Evolutionary conservation across 2,329 filamentous ascomycete genomes (phyloP).

Genomic region (Aureobasidium leucospermi): DNA sequence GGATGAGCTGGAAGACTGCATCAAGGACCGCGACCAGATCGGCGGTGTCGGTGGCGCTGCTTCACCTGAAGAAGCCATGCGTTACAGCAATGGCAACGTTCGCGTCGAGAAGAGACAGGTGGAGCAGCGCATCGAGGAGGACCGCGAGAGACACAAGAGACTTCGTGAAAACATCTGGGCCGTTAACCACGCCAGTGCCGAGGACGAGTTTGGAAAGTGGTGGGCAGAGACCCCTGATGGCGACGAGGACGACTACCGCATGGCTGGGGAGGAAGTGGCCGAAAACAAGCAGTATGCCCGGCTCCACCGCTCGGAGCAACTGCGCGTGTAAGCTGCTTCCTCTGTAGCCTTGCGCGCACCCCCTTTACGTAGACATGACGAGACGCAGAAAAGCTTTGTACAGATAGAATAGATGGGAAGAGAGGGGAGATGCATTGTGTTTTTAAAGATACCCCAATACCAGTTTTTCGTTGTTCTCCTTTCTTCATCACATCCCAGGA

Average conservation of each 20-base stretch:
- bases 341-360: neutral
- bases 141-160: constrained; percentile 88
- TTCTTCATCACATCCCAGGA: too few species aligned
- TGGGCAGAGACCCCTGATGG: constrained; percentile 85
- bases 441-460: neutral
- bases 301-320: constrained; percentile 23
- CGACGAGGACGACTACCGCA: constrained; percentile 75
- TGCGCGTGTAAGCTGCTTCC: neutral
- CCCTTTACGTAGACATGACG: neutral
- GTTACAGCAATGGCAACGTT: constrained; percentile 22
- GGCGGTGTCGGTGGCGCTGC: constrained; percentile 19
- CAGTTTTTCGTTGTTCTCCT: neutral
- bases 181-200: constrained; percentile 46
- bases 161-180: constrained; percentile 91
- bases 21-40: constrained; percentile 63
- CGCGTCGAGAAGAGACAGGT: constrained; percentile 78
- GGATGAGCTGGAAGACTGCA: constrained; percentile 70
- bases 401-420: neutral
- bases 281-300: constrained; percentile 45
- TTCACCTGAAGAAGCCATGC: neutral
- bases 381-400: neutral
- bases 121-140: constrained; percentile 94
- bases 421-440: neutral
- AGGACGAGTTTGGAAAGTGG: constrained; percentile 69
- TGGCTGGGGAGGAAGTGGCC: constrained; percentile 65